Conservation (phyloP, 1,284 basidiomycete species). For the Trichosporon coremiiforme region DNA sequence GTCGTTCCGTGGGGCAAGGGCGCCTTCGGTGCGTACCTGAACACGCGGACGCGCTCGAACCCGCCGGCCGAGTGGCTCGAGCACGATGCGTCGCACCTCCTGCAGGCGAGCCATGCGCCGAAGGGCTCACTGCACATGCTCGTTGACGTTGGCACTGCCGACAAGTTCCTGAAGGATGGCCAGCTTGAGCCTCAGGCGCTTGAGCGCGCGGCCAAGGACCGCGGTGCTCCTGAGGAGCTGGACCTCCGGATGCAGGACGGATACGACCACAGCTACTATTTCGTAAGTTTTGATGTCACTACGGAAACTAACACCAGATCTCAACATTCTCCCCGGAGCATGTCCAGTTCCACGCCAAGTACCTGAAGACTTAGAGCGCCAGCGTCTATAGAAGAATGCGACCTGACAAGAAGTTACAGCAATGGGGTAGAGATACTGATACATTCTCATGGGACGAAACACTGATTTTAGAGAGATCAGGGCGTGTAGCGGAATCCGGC, state of each 20-base stretch:
- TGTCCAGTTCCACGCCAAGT: conserved; percentile 59
- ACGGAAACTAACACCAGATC: conserved; percentile 57
- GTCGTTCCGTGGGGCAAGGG: conserved; percentile 89
- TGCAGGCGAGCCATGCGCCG: conserved; percentile 61
- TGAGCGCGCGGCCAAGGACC: conserved; percentile 60
- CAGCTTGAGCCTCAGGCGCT: conserved; percentile 91
- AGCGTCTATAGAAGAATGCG: background rate
- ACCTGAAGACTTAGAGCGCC: conserved; percentile 52
- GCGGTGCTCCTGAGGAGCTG: conserved; percentile 70
- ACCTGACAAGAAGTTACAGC: background rate
- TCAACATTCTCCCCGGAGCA: conserved; percentile 67
- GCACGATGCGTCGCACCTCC: conserved; percentile 86
- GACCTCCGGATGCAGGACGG: conserved; percentile 78
- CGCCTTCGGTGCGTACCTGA: conserved; percentile 86
- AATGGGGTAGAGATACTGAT: background rate
- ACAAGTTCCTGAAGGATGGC: conserved; percentile 81
- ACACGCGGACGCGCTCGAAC: conserved; percentile 43
- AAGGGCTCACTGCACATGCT: conserved; percentile 72
- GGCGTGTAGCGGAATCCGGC: conserved; percentile 29
- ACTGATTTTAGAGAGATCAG: background rate
- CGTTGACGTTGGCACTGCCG: conserved; percentile 81
- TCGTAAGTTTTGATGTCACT: conserved; percentile 63
- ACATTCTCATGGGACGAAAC: background rate
- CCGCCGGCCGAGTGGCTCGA: conserved; percentile 59
- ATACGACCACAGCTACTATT: conserved; percentile 91